Evolutionary conservation across 2,329 filamentous ascomycete genomes (phyloP), one percentile per base, ranked within the genome.

Genomic region (Penicillium sp.): DNA sequence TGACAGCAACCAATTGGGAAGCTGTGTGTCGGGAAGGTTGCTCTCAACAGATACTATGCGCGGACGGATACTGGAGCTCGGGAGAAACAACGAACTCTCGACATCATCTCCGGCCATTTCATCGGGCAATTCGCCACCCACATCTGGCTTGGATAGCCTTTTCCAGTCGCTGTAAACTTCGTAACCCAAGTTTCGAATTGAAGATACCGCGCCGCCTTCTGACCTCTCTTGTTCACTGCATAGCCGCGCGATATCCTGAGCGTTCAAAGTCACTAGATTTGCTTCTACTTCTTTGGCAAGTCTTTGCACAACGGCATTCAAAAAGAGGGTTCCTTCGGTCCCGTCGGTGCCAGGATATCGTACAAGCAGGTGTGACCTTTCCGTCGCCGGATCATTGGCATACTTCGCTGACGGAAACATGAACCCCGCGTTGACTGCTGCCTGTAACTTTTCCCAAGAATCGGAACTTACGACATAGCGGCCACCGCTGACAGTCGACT

Each of bases 221-320:
- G 69, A 67, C 30, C 73, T 62, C 42, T 74, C 72, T 45, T 77
- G 73, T 59, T 79, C 71, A 38, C 67, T 69, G 56, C 74, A 75
- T 11, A 77, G 61, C 59, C 76, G 71, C 24, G 74, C 72, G 57
- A 77, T 77, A 63, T 78, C 76, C 59, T 76, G 74, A 16, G 74
- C 74, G 61, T 76, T 74, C 47, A 78, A 65, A 0, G 71, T 76
- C 46, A 77, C 66, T 52, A 77, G 52, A 60, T 77, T 71, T 26
- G 72, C 67, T 12, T 68, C 63, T 74, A 88, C 74, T 33, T 84
- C 79, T 12, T 75, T 74, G 0, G 88, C 88, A 45, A 88, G 74
- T 51, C 83, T 79, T 58, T 83, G 79, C 1, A 92, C 81, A n/a
- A 89, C 74, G 3, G 75, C 71, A 60, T 86, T 80, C 35, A 90